Base-by-base conservation (phyloP, 2,329 filamentous ascomycete species). In the Pseudocercospora pini-densiflorae region DNA sequence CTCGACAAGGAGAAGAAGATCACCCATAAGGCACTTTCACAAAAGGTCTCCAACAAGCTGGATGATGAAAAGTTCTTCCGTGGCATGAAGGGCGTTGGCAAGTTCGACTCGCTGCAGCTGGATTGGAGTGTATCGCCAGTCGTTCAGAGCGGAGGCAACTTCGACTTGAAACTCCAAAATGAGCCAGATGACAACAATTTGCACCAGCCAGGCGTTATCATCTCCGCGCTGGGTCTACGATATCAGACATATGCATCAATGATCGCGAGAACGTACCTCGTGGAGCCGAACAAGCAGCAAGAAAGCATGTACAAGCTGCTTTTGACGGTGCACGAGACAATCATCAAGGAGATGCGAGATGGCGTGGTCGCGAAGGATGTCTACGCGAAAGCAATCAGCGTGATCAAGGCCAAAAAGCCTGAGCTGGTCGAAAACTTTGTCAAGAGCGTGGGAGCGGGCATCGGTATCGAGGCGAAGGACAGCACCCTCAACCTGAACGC, bases 1-100 rank as follows among this genome's bases (percentile, higher is more conserved):
- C 88, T 99, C 67, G 95, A 99, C 76, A 91, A 94, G 72, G 96
- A 98, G 79, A 97, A 97, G 84, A 97, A 97, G 78, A 93, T 98
- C 77, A 95, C 93, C 70, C 95, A 99, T 81, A 92, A 90, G 71
- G 86, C 87, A 1, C 86, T 99, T 7, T 89, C 92, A n/a, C 89
- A 92, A 74, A 95, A 94, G 80, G 91, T 99, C 33, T 89, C 94
- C 72, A 88, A 89, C 75, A 97, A 97, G 82, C 90, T 99, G 64
- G 94, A 98, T 74, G 93, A 99, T 73, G 84, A 88, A 60, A 97
- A 96, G 75, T 99, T 97, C 78, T 99, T 97, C 88, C 92, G 93
- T 77, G 91, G 77, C 86, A 90, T 81, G 66, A 97, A 94, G 80
- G 85, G 97, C 61, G 92, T 94, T 0, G 85, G 88, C 16, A 93